phyloP scores from a whole-genome alignment of 441 rosid species.

The Dalechampia spathulata region DNA sequence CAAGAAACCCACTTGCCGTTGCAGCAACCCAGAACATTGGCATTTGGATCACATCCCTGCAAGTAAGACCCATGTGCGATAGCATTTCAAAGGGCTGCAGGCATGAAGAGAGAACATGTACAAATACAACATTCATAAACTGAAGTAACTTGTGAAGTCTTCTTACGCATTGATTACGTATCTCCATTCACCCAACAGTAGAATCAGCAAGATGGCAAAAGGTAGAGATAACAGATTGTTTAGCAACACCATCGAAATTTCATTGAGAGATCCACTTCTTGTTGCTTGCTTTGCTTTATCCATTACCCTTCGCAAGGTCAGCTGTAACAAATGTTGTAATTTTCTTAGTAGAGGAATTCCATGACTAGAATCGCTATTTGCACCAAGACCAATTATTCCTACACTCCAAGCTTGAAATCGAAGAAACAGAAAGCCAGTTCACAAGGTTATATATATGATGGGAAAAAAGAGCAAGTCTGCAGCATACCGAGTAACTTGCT shows the following conservation, averaged over 20 bases:
- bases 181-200: conserved; percentile 67
- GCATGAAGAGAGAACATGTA: background rate
- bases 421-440: background rate
- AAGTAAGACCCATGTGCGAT: conserved; percentile 5
- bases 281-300: conserved; percentile 82
- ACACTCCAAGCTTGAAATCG: conserved; percentile 8
- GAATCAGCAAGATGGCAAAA: conserved; percentile 53
- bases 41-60: conserved; percentile 55
- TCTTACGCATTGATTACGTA: conserved; percentile 62
- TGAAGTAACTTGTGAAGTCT: background rate
- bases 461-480: conserved; percentile 1
- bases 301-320: conserved; percentile 72
- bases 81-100: background rate
- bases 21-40: conserved; percentile 84
- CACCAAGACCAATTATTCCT: background rate
- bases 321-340: conserved; percentile 35
- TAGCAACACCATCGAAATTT: conserved; percentile 87
- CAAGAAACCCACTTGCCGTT: conserved; percentile 83
- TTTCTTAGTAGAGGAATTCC: conserved; percentile 7
- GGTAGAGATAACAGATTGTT: conserved; percentile 83
- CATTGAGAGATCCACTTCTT: conserved; percentile 66
- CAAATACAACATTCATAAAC: background rate
- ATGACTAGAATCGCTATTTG: background rate
- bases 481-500: conserved; percentile 80
- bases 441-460: background rate